Conservation (phyloP, 2,329 filamentous ascomycete species). For the Coniella lustricola region DNA sequence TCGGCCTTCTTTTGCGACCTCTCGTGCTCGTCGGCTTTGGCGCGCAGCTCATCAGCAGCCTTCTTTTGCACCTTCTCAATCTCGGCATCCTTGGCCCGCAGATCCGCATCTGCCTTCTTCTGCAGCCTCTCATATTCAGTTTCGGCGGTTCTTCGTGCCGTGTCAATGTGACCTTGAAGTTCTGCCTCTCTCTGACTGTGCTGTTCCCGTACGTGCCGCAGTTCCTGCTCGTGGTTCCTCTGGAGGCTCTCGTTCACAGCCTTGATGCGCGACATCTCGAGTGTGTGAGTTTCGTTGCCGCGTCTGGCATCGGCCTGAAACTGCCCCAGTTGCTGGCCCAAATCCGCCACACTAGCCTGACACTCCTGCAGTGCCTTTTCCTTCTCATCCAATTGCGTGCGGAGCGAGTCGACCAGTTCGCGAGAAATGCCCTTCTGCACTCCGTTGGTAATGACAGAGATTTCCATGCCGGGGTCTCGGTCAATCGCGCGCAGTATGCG, state of each 20-base stretch:
- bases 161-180: constrained; percentile 18
- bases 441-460: constrained; percentile 71
- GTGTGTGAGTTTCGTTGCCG: constrained; percentile 49
- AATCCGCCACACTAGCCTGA: constrained; percentile 37
- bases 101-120: constrained; percentile 20
- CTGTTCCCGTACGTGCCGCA: constrained; percentile 37
- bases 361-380: constrained; percentile 44
- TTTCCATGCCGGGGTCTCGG: constrained; percentile 80
- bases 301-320: constrained; percentile 67
- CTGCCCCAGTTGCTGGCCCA: constrained; percentile 56
- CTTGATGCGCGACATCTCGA: constrained; percentile 42
- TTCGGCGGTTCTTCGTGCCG: constrained; percentile 8
- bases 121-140: constrained; percentile 33
- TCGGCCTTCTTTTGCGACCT: constrained; percentile 31
- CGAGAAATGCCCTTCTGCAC: constrained; percentile 87
- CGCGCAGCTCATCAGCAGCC: constrained; percentile 16
- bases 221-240: constrained; percentile 60
- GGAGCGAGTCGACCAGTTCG: constrained; percentile 80
- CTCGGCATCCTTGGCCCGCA: constrained; percentile 2
- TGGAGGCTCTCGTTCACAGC: constrained; percentile 64
- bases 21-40: constrained; percentile 24
- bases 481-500: constrained; percentile 79
- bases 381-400: constrained; percentile 69
- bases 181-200: constrained; percentile 40
- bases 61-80: constrained; percentile 11